Percentiles rank a stretch among this genome's conserved stretches.
Evolutionary conservation across 2,329 filamentous ascomycete genomes (phyloP).

Genomic region (Phoma sp.): DNA sequence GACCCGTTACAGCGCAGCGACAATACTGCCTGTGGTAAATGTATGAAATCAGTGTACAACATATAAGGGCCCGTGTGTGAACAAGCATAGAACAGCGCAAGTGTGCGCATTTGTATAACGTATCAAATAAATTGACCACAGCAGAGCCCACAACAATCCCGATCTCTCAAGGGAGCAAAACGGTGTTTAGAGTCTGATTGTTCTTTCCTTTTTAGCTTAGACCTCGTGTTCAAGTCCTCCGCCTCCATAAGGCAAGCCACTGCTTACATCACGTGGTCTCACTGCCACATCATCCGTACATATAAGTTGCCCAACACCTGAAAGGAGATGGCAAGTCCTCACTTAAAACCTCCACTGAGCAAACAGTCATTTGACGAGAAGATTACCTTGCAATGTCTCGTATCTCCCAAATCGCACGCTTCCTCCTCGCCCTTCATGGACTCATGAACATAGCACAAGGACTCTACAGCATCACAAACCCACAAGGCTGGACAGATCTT

Average conservation of each 20-base stretch:
- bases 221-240: too few species aligned
- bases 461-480: constrained; percentile 10
- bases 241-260: not conserved
- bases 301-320: too few species aligned
- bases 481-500: not conserved
- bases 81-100: constrained; percentile 4
- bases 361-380: not conserved
- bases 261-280: not conserved
- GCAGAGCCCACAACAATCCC: not conserved
- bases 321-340: too few species aligned
- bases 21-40: constrained; percentile 90
- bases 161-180: too few species aligned
- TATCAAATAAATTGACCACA: not conserved
- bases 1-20: constrained; percentile 80
- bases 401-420: constrained; percentile 9
- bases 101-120: constrained; percentile 15
- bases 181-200: too few species aligned
- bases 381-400: not conserved
- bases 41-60: constrained; percentile 7
- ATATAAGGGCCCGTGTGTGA: constrained; percentile 12
- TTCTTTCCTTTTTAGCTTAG: not conserved
- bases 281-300: not conserved
- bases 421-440: constrained; percentile 17
- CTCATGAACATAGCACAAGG: constrained; percentile 21
- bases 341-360: too few species aligned